phyloP scores from a whole-genome alignment of 2,329 filamentous ascomycete species.

The Fusarium chuoi region DNA sequence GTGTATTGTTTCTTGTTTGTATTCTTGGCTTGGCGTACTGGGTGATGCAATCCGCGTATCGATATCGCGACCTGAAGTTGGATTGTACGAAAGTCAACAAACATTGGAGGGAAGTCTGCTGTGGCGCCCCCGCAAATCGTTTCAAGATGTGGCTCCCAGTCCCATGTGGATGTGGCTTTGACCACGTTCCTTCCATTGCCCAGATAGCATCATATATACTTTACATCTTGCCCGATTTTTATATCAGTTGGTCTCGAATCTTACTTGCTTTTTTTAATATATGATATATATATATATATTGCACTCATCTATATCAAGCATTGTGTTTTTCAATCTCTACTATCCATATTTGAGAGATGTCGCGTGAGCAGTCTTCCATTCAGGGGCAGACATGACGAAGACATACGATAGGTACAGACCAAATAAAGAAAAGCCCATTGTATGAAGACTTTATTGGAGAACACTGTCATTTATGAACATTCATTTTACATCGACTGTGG shows the following conservation, averaged over 20 bases:
- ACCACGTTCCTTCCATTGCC: not conserved
- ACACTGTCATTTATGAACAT: not conserved
- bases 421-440: not conserved
- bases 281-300: not conserved
- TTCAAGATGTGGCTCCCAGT: conserved; percentile 19
- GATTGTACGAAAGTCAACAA: conserved; percentile 33
- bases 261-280: no score
- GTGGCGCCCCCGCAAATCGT: conserved; percentile 27
- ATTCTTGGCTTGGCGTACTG: not conserved
- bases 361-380: conserved; percentile 2
- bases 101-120: conserved; percentile 4
- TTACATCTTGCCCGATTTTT: not conserved
- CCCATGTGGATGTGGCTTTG: conserved; percentile 28
- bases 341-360: not conserved
- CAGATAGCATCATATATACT: conserved; percentile 3
- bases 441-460: not conserved
- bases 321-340: not conserved
- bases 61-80: conserved; percentile 7
- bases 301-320: not conserved
- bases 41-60: not conserved
- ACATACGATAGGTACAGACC: not conserved
- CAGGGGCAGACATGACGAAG: not conserved
- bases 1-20: not conserved
- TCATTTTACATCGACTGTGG: not conserved
- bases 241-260: not conserved